Evolutionary conservation across 768 basidiomycete species (phyloP).

Genomic region (Auricularia sp.): DNA sequence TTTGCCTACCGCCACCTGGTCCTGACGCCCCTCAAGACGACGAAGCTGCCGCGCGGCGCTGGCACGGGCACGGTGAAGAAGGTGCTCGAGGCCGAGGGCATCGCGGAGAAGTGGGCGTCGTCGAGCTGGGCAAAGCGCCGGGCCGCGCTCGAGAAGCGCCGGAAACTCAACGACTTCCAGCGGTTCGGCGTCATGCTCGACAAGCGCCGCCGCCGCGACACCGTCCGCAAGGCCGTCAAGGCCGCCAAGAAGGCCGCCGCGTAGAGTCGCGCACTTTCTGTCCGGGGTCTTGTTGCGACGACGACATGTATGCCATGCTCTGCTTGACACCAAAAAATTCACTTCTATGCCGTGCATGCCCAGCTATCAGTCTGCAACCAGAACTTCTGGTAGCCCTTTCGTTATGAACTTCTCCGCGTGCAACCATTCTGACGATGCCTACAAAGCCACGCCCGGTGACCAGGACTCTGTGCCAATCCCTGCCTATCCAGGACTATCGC

Average conservation of each 20-base stretch:
- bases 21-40: constrained; percentile 78
- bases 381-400: no score
- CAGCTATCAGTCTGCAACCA: no score
- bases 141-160: constrained; percentile 59
- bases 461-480: no score
- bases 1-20: constrained; percentile 88
- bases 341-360: no score
- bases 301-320: not conserved
- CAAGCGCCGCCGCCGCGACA: constrained; percentile 81
- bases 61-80: constrained; percentile 76
- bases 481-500: no score
- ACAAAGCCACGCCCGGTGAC: no score
- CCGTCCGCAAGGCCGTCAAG: constrained; percentile 57
- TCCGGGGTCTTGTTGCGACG: not conserved
- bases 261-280: not conserved
- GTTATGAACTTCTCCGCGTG: no score
- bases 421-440: no score
- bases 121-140: constrained; percentile 86
- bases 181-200: constrained; percentile 80
- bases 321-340: constrained; percentile 2
- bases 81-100: constrained; percentile 75
- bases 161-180: constrained; percentile 80
- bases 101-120: constrained; percentile 80
- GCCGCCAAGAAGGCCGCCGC: constrained; percentile 43
- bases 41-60: constrained; percentile 79